phyloP scores from a whole-genome alignment of 2,329 filamentous ascomycete genomes.

The Penicillium sp. region DNA sequence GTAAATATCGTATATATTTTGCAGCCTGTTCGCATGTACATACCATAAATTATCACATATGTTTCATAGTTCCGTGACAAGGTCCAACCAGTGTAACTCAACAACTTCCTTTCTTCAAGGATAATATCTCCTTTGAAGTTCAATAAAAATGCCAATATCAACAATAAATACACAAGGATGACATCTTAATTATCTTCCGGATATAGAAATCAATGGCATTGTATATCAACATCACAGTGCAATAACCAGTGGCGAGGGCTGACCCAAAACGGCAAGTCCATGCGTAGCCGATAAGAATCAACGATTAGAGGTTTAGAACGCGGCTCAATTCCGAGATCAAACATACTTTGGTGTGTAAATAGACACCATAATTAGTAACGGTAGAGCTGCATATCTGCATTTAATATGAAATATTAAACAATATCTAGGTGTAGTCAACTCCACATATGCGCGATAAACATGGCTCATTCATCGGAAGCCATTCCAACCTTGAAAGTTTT shows the following conservation, averaged over 20 bases:
- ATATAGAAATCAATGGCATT: background rate
- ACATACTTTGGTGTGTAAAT: background rate
- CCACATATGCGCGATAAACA: background rate
- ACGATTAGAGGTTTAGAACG: constrained; percentile 8
- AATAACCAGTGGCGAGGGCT: constrained; percentile 13
- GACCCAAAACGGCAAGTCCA: constrained; percentile 21
- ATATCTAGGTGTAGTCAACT: background rate
- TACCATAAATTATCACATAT: no score
- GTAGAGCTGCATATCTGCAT: constrained; percentile 8
- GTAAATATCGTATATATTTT: background rate
- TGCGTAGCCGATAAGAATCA: constrained; percentile 21
- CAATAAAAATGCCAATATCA: background rate
- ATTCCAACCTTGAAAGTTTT: background rate
- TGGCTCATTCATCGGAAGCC: background rate
- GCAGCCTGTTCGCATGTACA: background rate
- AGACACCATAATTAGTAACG: background rate
- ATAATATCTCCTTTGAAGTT: background rate
- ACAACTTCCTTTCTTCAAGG: background rate
- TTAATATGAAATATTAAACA: background rate
- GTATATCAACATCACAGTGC: background rate
- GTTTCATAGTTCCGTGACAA: background rate
- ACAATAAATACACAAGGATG: background rate
- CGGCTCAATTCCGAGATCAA: background rate
- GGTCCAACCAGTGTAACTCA: background rate
- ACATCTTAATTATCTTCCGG: no score